phyloP scores from a whole-genome alignment of 2,329 filamentous ascomycete species.

The Aspergillus awamori region DNA sequence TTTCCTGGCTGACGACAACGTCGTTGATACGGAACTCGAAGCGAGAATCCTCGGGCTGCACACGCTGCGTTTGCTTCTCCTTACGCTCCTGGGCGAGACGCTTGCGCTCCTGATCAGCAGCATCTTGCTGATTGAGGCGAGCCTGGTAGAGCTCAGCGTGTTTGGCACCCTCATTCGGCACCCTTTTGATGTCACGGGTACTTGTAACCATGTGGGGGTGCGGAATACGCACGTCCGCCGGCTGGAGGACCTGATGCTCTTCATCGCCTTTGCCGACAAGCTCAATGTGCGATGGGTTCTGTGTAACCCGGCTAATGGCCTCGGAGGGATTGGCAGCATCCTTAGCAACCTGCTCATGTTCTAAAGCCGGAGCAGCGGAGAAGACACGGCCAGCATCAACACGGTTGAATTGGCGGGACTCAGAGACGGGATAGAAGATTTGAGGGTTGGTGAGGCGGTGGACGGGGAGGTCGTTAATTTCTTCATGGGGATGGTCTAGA shows the following conservation, averaged over 20 bases:
- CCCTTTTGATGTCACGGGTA: conserved; percentile 48
- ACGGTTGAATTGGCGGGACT: conserved; percentile 67
- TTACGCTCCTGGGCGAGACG: conserved; percentile 43
- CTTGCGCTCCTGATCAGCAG: conserved; percentile 44
- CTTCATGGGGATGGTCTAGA: conserved; percentile 54
- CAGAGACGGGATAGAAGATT: conserved; percentile 65
- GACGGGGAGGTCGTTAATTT: conserved; percentile 66
- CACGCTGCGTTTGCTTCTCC: conserved; percentile 48
- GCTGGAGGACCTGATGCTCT: conserved; percentile 57
- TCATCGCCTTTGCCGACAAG: conserved; percentile 46
- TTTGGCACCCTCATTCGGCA: conserved; percentile 38
- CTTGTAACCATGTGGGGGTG: conserved; percentile 61
- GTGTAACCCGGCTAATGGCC: conserved; percentile 32
- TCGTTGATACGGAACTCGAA: conserved; percentile 66
- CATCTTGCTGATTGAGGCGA: conserved; percentile 46
- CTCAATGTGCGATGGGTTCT: conserved; percentile 42
- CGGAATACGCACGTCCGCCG: conserved; percentile 65
- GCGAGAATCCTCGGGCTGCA: conserved; percentile 51
- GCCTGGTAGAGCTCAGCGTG: conserved; percentile 46
- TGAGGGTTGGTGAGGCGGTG: conserved; percentile 58
- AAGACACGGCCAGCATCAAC: conserved; percentile 67
- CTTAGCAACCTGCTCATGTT: conserved; percentile 25
- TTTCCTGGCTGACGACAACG: conserved; percentile 55
- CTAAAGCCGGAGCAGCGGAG: conserved; percentile 46
- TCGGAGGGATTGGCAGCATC: conserved; percentile 37